Base-by-base conservation (phyloP, 129 eudicot species). In the Escallonia rubra region DNA sequence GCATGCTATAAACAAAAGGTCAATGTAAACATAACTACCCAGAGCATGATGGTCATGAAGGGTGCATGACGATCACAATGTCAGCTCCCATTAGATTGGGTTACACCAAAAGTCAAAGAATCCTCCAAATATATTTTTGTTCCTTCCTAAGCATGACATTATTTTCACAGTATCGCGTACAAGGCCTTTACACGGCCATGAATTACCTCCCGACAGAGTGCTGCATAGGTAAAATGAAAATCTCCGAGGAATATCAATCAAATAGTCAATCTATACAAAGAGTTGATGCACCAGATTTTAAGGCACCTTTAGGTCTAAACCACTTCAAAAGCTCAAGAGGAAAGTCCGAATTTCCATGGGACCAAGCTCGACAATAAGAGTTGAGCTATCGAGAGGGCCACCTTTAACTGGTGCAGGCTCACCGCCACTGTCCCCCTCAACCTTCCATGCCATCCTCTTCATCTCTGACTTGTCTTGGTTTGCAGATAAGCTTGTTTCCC, bases 331-430 rank as follows among this genome's bases (percentile, higher is more conserved):
- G 15, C 58, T 74, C 71, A 92, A 61, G 16, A 88, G 70, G 79
- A 92, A 92, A 53, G 98, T 92, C 57, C 96, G 79, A 62, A 92
- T 86, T 84, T 92, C 98, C 96, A 88, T 92, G 10, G 98, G 96
- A 74, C 95, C 96, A 61, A 92, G 90, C 86, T 92, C 98, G 46
- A 92, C 96, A 51, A 92, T 63, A 14, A 92, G 95, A 44, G 72
- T 66, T 8, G 83, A 83, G 23, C 48, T 72, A 58, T 80, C 80
- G n/a, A 92, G 76, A 4, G 75, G 82, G 66, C 82, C 83, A 53
- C 98, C 96, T 79, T 80, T 75, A 10, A 72, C 56, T 10, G 91
- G 77, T 63, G 44, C 59, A 4, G 84, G 41, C 49, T 68, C 64
- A 4, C 11, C 55, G 34, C 43, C 76, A 14, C 13, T 57, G 71